These are phyloP conservation scores for Pseudocercospora pini-densiflorae DNA, from an alignment of 2,329 filamentous ascomycete species.

Conservation along the genomic window DNA sequence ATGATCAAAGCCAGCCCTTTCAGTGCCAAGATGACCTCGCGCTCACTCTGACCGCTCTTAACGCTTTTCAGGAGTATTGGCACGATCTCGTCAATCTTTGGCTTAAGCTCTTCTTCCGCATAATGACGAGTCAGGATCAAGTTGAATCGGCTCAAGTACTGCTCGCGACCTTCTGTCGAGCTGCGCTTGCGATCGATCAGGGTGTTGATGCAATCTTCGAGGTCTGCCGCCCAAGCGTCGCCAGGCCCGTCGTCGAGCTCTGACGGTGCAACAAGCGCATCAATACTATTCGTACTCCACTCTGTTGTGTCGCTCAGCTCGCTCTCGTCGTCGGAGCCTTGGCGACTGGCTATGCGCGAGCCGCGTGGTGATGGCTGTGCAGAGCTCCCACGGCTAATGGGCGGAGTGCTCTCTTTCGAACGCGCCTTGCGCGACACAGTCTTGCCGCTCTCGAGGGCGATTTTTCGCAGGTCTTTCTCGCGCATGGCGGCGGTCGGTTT, in stretches of 20 bases:
- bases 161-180: conserved; percentile 71
- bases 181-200: conserved; percentile 79
- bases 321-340: conserved; percentile 65
- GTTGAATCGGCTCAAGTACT: conserved; percentile 64
- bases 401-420: conserved; percentile 60
- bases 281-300: conserved; percentile 68
- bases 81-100: conserved; percentile 64
- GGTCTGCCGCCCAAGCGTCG: conserved; percentile 64
- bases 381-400: conserved; percentile 63
- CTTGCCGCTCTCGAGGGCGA: conserved; percentile 74
- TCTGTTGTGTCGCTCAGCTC: conserved; percentile 64
- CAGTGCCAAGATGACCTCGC: conserved; percentile 71
- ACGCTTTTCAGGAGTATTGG: conserved; percentile 71
- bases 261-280: conserved; percentile 63
- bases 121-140: conserved; percentile 71
- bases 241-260: conserved; percentile 55
- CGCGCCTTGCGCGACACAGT: conserved; percentile 72
- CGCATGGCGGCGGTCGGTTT: conserved; percentile 14
- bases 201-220: conserved; percentile 70
- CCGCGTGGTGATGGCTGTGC: conserved; percentile 61
- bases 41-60: conserved; percentile 68
- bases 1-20: conserved; percentile 73
- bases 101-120: conserved; percentile 65
- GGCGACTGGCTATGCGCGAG: conserved; percentile 65
- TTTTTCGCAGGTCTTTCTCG: conserved; percentile 57